Evolutionary conservation across 345 rosid species (phyloP), one percentile per base, ranked within the genome.

Genomic region (Corchorus capsularis): DNA sequence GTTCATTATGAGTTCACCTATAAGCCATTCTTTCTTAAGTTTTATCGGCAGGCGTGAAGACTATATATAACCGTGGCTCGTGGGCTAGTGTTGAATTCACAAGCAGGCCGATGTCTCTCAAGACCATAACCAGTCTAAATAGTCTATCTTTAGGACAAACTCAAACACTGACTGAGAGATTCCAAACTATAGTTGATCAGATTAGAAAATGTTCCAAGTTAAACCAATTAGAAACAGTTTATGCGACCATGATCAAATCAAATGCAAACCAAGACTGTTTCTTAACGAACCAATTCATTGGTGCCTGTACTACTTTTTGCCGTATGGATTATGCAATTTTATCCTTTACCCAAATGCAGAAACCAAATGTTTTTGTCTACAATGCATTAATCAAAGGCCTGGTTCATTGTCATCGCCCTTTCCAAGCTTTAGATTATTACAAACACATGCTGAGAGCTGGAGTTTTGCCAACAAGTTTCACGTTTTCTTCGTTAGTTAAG

Each of bases 401-500:
- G 41, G 82, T 82, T 66, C 81, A 70, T 35, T 79, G 86, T 56
- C 53, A 71, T 22, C 17, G 47, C 72, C 92, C 92, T 3, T 9
- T 80, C 49, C 84, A 72, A 69, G 91, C 97, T 41, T 81, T 87
- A 13, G 75, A 79, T 39, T 60, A 76, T 14, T 87, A 85, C 76
- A 20, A 52, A 32, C 68, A 63, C 63, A 88, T 92, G 92, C 75
- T 90, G 70, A 86, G 86, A 54, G 87, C 80, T 65, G 68, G 80
- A 8, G 83, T 94, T 60, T 75, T 78, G 59, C 96, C 96, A 11
- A 80, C 94, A 2, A 88, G 94, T 74, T 92, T 82, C 73, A 85
- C 98, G 0, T 91, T 89, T 77, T 80, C 98, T 46, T 84, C 94
- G 0, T 66, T 90, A 57, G 81, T 89, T 55, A 94, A 94, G 80